Percentiles rank a stretch among this genome's conserved stretches.
phyloP scores from a whole-genome alignment of 441 rosid species.

The Adansonia madagascariensis region DNA sequence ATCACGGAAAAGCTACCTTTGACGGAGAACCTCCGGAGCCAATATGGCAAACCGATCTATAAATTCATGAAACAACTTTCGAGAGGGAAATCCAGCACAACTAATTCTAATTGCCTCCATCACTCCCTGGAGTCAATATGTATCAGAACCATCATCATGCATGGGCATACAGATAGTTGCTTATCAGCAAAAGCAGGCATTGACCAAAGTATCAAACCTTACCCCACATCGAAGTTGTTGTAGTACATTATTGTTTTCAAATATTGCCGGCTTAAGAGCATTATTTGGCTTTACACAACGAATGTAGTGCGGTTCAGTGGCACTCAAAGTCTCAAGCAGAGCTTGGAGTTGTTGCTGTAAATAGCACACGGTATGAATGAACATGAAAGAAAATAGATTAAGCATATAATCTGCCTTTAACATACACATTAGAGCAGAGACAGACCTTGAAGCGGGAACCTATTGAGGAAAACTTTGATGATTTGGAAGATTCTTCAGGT shows the following conservation, averaged over 20 bases:
- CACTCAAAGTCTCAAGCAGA: constrained; percentile 85
- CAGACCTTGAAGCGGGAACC: constrained; percentile 94
- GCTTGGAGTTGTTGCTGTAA: constrained; percentile 94
- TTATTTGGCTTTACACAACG: constrained; percentile 97
- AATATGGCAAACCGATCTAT: constrained; percentile 66
- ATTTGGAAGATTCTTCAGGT: constrained; percentile 87
- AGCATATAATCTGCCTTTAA: constrained; percentile 26
- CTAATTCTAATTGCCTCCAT: constrained; percentile 99
- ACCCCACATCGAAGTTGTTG: constrained; percentile 98
- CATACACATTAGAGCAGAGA: constrained; percentile 26
- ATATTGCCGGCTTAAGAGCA: constrained; percentile 80
- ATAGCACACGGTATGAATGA: constrained; percentile 26
- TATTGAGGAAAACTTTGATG: constrained; percentile 92
- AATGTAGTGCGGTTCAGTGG: constrained; percentile 92
- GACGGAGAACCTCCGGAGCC: constrained; percentile 54
- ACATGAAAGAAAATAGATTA: constrained; percentile 17
- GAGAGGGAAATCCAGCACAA: constrained; percentile 95
- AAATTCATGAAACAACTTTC: constrained; percentile 81
- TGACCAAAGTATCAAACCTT: constrained; percentile 41
- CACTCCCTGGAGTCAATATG: constrained; percentile 68
- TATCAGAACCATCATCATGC: constrained; percentile 15
- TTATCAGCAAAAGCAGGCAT: constrained; percentile 29
- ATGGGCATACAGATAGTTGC: constrained; percentile 16
- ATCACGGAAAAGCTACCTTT: constrained; percentile 54
- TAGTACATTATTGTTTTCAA: constrained; percentile 78